phyloP scores from a whole-genome alignment of 352 stramenopile genomes.

The Halophytophthora batemanensis region DNA sequence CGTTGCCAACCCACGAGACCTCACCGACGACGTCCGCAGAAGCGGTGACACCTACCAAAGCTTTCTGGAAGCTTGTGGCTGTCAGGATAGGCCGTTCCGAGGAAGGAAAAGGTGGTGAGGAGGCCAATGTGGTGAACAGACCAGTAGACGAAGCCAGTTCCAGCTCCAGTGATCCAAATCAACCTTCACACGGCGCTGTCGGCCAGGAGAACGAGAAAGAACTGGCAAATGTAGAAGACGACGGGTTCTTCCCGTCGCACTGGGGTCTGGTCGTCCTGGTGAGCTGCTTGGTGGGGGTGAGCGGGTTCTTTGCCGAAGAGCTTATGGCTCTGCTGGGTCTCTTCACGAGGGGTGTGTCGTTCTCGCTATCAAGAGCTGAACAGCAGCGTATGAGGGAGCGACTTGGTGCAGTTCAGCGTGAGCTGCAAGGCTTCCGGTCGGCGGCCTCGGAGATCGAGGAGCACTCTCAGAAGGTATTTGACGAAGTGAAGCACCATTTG shows the following conservation, averaged over 20 bases:
- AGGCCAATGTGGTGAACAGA: not conserved
- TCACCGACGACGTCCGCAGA: too few relatives aligned
- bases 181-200: not conserved
- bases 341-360: constrained; percentile 23
- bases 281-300: constrained; percentile 31
- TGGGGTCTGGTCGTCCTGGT: constrained; percentile 45
- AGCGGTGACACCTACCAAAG: too few relatives aligned
- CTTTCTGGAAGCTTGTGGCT: too few relatives aligned
- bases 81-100: not conserved
- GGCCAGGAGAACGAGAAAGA: constrained; percentile 1
- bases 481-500: constrained; percentile 44
- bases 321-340: constrained; percentile 31
- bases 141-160: constrained; percentile 2
- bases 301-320: constrained; percentile 60
- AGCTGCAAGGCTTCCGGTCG: constrained; percentile 44
- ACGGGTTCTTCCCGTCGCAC: constrained; percentile 23
- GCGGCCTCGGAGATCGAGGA: constrained; percentile 50
- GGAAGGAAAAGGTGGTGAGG: not conserved
- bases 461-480: constrained; percentile 52
- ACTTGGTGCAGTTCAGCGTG: constrained; percentile 45
- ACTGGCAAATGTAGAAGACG: not conserved
- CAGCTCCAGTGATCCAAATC: not conserved
- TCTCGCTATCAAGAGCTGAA: constrained; percentile 30
- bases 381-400: constrained; percentile 46
- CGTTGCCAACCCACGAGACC: too few relatives aligned